Evolutionary conservation across 106 monocot species (phyloP), one percentile per base, ranked within the genome.

Genomic region (Dendrobium catenatum): DNA sequence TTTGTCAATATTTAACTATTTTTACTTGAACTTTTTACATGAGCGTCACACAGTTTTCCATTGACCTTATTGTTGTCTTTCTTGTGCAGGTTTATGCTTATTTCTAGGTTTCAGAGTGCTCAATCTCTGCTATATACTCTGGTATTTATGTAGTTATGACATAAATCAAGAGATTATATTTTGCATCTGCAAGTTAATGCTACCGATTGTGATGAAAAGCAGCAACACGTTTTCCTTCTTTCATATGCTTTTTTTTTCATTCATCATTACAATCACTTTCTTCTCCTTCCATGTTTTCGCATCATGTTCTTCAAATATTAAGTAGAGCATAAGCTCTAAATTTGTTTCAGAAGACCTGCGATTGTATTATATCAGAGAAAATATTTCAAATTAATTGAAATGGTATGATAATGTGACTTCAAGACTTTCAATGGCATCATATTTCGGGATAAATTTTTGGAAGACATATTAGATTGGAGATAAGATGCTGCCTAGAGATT

Each of bases 81-180:
- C 19, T 75, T 79, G 29, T 80, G 37, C 89, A 98, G 98, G 83
- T 98, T 91, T 70, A 91, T 98, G 93, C 88, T 98, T 26, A 85
- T 98, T 66, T 93, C 98, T 80, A 98, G 82, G 58, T 88, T 81
- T 83, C 89, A 83, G 64, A 86, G 68, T 78, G 85, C 93, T 70
- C 87, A 94, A 46, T 85, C 96, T 20, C 80, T 90, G 24, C 92
- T 98, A 73, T 95, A 93, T 79, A 98, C 98, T 5, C 83, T 98
- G 94, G 98, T 98, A 89, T 48, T 10, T 76, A 13, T 19, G 33
- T 51, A 61, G 33, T 74, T 74, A 76, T 76, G 76, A 49, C 49
- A 76, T 18, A 73, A 73, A 47, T 26, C 49, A 48, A 24, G 27
- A 76, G 29, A 19, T 47, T 76, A 24, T 29, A 46, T 48, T 76